phyloP scores from a whole-genome alignment of 176 grass and related monocot genomes.

The Avena sativa region DNA sequence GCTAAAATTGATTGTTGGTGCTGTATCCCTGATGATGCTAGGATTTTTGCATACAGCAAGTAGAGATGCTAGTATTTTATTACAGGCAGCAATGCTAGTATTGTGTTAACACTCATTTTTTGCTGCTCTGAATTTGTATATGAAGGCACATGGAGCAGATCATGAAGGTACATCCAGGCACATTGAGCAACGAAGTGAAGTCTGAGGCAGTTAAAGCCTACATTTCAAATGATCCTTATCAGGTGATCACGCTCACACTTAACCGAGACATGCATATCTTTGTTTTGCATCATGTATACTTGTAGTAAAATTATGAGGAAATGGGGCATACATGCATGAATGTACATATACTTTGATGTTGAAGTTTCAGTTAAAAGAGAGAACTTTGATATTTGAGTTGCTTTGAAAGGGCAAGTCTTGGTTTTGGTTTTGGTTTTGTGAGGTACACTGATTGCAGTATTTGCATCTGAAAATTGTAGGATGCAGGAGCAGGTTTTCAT shows the following conservation, averaged over 20 bases:
- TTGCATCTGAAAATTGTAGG: slow-evolving; percentile 3
- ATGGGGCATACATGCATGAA: neutral
- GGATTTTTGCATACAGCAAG: neutral
- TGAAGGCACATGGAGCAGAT: slow-evolving; percentile 50
- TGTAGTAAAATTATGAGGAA: slow-evolving; percentile 5
- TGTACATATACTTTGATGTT: neutral
- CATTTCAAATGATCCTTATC: slow-evolving; percentile 21
- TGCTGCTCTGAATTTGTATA: slow-evolving; percentile 27
- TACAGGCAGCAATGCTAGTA: neutral
- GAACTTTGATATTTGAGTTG: neutral
- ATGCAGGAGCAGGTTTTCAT: neutral
- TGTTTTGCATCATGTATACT: neutral
- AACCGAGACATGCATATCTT: neutral
- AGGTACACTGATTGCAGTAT: neutral
- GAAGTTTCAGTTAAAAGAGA: neutral
- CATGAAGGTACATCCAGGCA: slow-evolving; percentile 15
- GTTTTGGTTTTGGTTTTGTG: neutral
- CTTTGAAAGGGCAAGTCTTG: neutral
- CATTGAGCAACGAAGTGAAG: slow-evolving; percentile 20
- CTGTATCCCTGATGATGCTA: neutral
- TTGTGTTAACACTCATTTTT: slow-evolving; percentile 7
- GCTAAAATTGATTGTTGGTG: neutral
- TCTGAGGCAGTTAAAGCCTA: slow-evolving; percentile 22
- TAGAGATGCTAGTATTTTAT: neutral
- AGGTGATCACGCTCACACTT: slow-evolving; percentile 33